Percentiles rank a stretch among this genome's conserved stretches.
phyloP scores from a whole-genome alignment of 2,329 filamentous ascomycete species.

The Verticillium longisporum region DNA sequence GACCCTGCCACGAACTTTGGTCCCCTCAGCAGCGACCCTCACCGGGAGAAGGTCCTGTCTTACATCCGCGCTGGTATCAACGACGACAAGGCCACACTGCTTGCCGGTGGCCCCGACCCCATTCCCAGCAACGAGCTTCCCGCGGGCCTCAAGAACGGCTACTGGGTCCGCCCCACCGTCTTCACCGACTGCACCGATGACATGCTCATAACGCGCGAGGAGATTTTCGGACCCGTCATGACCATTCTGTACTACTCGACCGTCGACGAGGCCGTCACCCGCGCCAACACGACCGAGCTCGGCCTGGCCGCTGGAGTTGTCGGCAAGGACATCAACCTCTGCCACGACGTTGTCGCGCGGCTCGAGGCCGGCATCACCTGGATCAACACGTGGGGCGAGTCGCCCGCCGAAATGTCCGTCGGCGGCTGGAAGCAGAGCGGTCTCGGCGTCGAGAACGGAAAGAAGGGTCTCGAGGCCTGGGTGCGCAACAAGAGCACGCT shows the following conservation, averaged over 20 bases:
- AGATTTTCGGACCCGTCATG: conserved; percentile 88
- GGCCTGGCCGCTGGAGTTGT: conserved; percentile 83
- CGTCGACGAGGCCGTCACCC: conserved; percentile 60
- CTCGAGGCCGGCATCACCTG: conserved; percentile 83
- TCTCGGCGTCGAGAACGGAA: conserved; percentile 79
- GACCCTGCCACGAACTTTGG: conserved; percentile 74
- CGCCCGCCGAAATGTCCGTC: conserved; percentile 84
- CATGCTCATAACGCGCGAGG: conserved; percentile 75
- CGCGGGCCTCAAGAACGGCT: conserved; percentile 52
- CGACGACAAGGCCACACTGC: conserved; percentile 63
- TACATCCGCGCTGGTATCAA: conserved; percentile 74
- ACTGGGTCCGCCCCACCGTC: conserved; percentile 77
- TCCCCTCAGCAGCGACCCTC: conserved; percentile 67
- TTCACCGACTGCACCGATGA: conserved; percentile 80
- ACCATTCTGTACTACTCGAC: conserved; percentile 68
- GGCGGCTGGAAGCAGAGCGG: conserved; percentile 91
- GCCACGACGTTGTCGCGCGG: conserved; percentile 63
- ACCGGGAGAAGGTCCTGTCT: conserved; percentile 69
- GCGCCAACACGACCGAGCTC: conserved; percentile 71
- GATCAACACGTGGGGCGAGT: conserved; percentile 93
- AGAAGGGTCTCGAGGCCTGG: conserved; percentile 73
- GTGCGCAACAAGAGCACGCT: conserved; percentile 82
- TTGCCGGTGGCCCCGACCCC: conserved; percentile 63
- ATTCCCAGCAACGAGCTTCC: conserved; percentile 41
- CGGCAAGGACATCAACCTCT: conserved; percentile 65